A percentile compares a stretch with the other conserved stretches of the same genome.
phyloP scores from a whole-genome alignment of 257 asterid species.

The Ballota nigra region DNA sequence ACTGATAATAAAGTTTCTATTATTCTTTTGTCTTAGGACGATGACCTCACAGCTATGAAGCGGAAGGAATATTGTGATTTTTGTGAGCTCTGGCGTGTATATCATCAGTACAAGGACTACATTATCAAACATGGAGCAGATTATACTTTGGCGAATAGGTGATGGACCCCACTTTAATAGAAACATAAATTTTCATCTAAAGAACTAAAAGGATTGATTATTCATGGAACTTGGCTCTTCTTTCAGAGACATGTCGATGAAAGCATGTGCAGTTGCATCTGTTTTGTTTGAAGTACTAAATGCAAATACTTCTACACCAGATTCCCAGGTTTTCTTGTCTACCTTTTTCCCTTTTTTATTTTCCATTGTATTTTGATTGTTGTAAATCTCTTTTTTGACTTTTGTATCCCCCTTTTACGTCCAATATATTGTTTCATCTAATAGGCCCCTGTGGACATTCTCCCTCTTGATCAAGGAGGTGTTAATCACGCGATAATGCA shows the following conservation, averaged over 20 bases:
- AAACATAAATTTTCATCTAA: not conserved
- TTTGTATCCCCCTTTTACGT: not conserved
- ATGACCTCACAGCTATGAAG: constrained; percentile 57
- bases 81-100: constrained; percentile 77
- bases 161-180: constrained; percentile 17
- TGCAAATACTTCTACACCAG: constrained; percentile 69
- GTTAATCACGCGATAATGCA: constrained; percentile 90
- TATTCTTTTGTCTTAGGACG: constrained; percentile 49
- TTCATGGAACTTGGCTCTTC: constrained; percentile 9
- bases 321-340: constrained; percentile 57
- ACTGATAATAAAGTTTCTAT: not conserved
- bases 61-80: constrained; percentile 81
- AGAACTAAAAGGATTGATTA: not conserved
- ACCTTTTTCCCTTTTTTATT: not conserved
- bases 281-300: constrained; percentile 66
- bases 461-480: constrained; percentile 92
- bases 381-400: not conserved
- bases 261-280: constrained; percentile 78
- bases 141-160: constrained; percentile 70
- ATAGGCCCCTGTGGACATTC: constrained; percentile 80
- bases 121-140: constrained; percentile 80
- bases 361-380: not conserved
- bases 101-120: constrained; percentile 63
- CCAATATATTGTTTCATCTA: constrained; percentile 11
- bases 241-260: constrained; percentile 67